These are phyloP conservation scores for Phaeosphaeriaceae sp. DNA, from an alignment of 2,329 filamentous ascomycete species.

Conservation along the genomic window DNA sequence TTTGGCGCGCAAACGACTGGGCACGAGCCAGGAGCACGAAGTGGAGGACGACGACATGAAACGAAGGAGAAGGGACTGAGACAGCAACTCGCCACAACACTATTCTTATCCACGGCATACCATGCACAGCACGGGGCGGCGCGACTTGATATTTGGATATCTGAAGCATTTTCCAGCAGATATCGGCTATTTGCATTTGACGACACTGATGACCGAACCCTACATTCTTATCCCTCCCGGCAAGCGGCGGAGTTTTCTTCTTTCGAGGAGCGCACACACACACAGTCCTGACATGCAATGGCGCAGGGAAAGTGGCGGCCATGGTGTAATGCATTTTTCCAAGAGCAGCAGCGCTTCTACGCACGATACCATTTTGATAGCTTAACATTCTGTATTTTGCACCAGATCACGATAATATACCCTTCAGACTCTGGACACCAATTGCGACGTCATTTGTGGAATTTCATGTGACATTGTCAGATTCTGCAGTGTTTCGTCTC, in stretches of 20 bases:
- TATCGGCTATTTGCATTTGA: slow-evolving; percentile 42
- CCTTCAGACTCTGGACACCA: neutral
- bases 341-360: slow-evolving; percentile 33
- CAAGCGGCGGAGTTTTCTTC: slow-evolving; percentile 12
- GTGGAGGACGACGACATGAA: slow-evolving; percentile 47
- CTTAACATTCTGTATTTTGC: slow-evolving; percentile 24
- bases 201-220: slow-evolving; percentile 36
- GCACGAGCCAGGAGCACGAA: slow-evolving; percentile 50
- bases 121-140: slow-evolving; percentile 31
- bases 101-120: slow-evolving; percentile 3
- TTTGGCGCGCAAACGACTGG: slow-evolving; percentile 49
- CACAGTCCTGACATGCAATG: neutral
- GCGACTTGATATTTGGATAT: slow-evolving; percentile 38
- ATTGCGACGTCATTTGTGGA: neutral
- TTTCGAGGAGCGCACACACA: slow-evolving; percentile 9
- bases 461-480: neutral
- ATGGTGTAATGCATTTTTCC: slow-evolving; percentile 39
- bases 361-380: slow-evolving; percentile 48
- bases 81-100: neutral
- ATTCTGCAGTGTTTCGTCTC: neutral
- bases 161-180: slow-evolving; percentile 41
- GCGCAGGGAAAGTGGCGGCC: slow-evolving; percentile 11
- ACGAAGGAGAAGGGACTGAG: slow-evolving; percentile 46
- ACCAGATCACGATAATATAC: slow-evolving; percentile 15
- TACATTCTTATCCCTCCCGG: slow-evolving; percentile 20